Evolutionary conservation across 2,329 filamentous ascomycete genomes (phyloP).

Genomic region (Aspergillus quadricinctus): DNA sequence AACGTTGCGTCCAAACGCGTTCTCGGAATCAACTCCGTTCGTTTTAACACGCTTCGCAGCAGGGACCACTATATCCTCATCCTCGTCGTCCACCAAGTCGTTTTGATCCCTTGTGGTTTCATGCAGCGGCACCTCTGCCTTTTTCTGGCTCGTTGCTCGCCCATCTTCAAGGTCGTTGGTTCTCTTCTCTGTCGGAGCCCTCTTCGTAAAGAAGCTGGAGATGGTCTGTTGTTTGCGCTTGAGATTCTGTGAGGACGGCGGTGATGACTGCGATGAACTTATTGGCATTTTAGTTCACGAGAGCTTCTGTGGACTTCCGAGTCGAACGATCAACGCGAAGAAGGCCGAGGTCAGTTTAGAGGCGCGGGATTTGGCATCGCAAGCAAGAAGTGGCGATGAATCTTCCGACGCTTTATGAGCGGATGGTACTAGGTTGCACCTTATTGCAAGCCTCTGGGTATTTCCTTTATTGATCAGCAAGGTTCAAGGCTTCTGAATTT

Average conservation of each 20-base stretch:
- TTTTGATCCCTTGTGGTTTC: not conserved
- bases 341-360: not conserved
- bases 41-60: conserved; percentile 39
- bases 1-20: not conserved
- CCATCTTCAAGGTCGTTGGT: conserved; percentile 7
- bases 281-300: conserved; percentile 25
- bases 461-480: not conserved
- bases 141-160: conserved; percentile 3
- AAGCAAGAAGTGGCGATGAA: not conserved
- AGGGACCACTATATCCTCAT: conserved; percentile 35
- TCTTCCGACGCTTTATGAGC: not conserved
- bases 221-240: conserved; percentile 63
- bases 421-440: not conserved
- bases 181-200: conserved; percentile 27
- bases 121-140: conserved; percentile 4
- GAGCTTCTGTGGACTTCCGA: not conserved
- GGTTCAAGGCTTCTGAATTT: not conserved
- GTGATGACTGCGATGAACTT: conserved; percentile 30
- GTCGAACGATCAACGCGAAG: not conserved
- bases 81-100: not conserved
- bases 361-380: not conserved
- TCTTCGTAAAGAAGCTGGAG: conserved; percentile 77
- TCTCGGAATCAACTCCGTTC: conserved; percentile 16
- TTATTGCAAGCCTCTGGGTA: not conserved
- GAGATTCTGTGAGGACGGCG: conserved; percentile 26